Base-by-base conservation (phyloP, 257 asterid species). In the Buddleja alternifolia region DNA sequence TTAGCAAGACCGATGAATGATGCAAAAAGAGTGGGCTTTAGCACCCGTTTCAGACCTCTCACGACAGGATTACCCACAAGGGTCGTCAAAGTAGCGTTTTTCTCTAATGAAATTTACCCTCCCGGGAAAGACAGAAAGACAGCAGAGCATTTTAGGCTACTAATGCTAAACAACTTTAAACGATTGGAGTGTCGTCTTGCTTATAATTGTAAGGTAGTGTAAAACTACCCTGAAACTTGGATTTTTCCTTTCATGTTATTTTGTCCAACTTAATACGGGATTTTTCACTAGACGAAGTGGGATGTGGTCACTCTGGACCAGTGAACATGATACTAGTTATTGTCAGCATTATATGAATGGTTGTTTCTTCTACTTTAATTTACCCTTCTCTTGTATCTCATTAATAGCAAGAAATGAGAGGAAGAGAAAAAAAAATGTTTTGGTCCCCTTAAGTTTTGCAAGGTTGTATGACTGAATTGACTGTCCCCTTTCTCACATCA, bases 341-440 rank as follows among this genome's bases (percentile, higher is more conserved):
- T 63, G 17, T 41, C 58, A 37, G 70, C 54, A 44, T 67, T 65
- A 56, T 50, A 25, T 70, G 59, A 70, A 61, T 17, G 2, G 34
- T 56, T 51, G 4, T 6, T 40, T 58, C 39, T 37, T 23, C n/a
- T 59, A 36, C 14, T 40, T 24, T 23, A 54, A 23, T 66, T 58
- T 70, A 17, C 15, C 25, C 37, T 40, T 40, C 6, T 37, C 16
- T 11, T 24, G 46, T 14, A 24, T 66, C 53, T 70, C 17, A 50
- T 60, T 25, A 16, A 53, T 15, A 50, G 45, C 74, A 2, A 7
- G 51, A 67, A 47, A 19, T 9, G 20, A 29, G 68, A n/a, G 11
- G 57, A 46, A n/a, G n/a, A n/a, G n/a, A n/a, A 25, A 60, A 0
- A 57, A 10, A 25, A 51, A 0, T 47, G 12, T 24, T 66, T 34